Evolutionary conservation across 306 rosid species (phyloP).

Genomic region (Styphnolobium japonicum): DNA sequence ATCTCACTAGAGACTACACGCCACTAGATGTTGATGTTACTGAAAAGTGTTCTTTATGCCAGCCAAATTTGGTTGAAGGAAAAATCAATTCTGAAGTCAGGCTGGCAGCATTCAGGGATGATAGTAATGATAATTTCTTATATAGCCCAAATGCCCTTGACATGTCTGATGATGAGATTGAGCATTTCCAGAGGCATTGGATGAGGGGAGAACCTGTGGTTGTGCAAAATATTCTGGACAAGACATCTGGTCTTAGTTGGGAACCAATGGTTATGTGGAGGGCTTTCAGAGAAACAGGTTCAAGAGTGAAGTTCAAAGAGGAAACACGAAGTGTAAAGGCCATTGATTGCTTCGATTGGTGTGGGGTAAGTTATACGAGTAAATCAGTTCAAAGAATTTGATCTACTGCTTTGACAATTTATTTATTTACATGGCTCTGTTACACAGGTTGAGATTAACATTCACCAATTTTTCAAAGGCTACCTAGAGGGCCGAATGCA

Average conservation of each 20-base stretch:
- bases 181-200: conserved; percentile 50
- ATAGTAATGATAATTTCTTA: conserved; percentile 31
- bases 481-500: conserved; percentile 49
- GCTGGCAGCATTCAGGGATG: conserved; percentile 35
- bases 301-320: conserved; percentile 33
- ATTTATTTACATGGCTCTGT: conserved; percentile 6
- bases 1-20: conserved; percentile 28
- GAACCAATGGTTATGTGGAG: conserved; percentile 53
- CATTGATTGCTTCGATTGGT: conserved; percentile 58
- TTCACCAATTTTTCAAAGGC: conserved; percentile 55
- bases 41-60: conserved; percentile 29
- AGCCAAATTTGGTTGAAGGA: conserved; percentile 24
- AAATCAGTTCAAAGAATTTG: background rate
- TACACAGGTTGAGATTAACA: conserved; percentile 49
- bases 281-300: conserved; percentile 45
- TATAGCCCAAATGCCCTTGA: conserved; percentile 33
- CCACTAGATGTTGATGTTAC: conserved; percentile 17
- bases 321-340: conserved; percentile 40
- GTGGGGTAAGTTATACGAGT: conserved; percentile 35
- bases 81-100: conserved; percentile 27
- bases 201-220: conserved; percentile 42
- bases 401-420: conserved; percentile 2
- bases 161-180: conserved; percentile 36
- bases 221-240: conserved; percentile 41
- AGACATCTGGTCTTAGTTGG: conserved; percentile 48